Base-by-base conservation (phyloP, 2,329 filamentous ascomycete species). In the Ilyonectria sp. region DNA sequence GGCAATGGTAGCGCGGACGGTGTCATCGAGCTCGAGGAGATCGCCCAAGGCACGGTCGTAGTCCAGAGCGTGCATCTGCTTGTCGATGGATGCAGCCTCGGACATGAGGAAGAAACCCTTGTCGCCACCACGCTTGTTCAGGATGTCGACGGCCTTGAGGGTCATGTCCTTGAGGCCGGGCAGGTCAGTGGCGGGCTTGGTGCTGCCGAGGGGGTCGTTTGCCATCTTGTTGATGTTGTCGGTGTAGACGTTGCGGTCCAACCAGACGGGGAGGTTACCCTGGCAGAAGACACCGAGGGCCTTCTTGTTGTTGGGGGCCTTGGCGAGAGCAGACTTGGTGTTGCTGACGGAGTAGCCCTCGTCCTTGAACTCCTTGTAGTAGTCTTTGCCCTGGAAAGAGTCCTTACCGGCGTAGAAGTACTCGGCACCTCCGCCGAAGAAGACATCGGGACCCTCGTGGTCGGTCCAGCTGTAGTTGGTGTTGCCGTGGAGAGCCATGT, bases 161-260 rank as follows among this genome's bases (percentile, higher is more conserved):
- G 94, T 95, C 94, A 97, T 97, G 50, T 96, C 93, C 82, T 94
- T 95, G 57, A 96, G 89, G 5, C 94, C 94, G 1, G 94, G 94
- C 31, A 95, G 89, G 76, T 96, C 93, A 8, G 87, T 85, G 6
- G 93, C 93, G 46, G 92, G 84, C 17, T 82, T 84, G 47, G 87
- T 85, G 69, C 86, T 86, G 57, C 93, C 93, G 11, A 88, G 85
- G 1, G 94, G 93, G 73, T 92, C 87, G 79, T 95, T 93, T 65
- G 87, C 87, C 69, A 91, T 86, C 52, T 81, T 85, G 71, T 86
- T 83, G 26, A 95, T 83, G 82, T 95, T 94, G 26, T 90, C 83
- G 10, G 84, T 89, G 85, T 93, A 96, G 71, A 97, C 86, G 75
- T 96, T 95, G 71, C 94, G 91, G 82, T 97, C 94, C 11, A 97